These are phyloP conservation scores for Podila minutissima DNA, from an alignment of 192 early-diverging fungal species.

Conservation along the genomic window DNA sequence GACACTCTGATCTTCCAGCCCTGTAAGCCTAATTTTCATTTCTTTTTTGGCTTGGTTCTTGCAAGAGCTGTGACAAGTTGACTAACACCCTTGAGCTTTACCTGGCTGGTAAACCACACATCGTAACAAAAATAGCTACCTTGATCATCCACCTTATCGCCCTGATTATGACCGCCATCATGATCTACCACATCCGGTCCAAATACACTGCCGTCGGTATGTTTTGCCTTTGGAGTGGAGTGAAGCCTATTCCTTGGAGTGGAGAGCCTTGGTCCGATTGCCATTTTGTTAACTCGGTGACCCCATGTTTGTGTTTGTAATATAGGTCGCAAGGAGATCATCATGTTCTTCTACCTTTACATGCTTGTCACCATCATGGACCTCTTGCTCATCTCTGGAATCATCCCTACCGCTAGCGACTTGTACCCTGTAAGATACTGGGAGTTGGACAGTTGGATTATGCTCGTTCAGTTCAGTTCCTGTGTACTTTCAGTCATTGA, in stretches of 20 bases:
- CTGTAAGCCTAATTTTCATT: conserved; percentile 45
- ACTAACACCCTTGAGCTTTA: too few relatives aligned
- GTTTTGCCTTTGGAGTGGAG: conserved; percentile 26
- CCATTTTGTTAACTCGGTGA: too few relatives aligned
- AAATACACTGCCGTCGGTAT: conserved; percentile 99
- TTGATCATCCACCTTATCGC: conserved; percentile 94
- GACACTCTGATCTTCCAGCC: conserved; percentile 92
- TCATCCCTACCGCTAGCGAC: conserved; percentile 85
- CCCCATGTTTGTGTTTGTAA: too few relatives aligned
- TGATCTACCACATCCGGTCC: conserved; percentile 97
- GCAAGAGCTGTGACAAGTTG: too few relatives aligned
- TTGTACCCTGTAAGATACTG: conserved; percentile 69
- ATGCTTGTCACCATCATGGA: conserved; percentile 86
- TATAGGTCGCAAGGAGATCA: conserved; percentile 95
- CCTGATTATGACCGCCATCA: conserved; percentile 95
- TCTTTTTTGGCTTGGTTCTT: not conserved
- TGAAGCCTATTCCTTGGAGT: too few relatives aligned
- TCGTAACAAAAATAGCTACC: conserved; percentile 65
- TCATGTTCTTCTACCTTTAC: conserved; percentile 99
- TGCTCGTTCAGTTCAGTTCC: conserved; percentile 13
- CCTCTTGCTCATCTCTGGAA: conserved; percentile 90
- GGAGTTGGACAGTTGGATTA: not conserved
- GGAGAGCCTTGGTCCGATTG: too few relatives aligned
- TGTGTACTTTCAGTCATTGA: not conserved
- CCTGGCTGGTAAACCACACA: not conserved